These are phyloP conservation scores for Penicillium sp. DNA, from an alignment of 2,329 filamentous ascomycete species.

Conservation along the genomic window DNA sequence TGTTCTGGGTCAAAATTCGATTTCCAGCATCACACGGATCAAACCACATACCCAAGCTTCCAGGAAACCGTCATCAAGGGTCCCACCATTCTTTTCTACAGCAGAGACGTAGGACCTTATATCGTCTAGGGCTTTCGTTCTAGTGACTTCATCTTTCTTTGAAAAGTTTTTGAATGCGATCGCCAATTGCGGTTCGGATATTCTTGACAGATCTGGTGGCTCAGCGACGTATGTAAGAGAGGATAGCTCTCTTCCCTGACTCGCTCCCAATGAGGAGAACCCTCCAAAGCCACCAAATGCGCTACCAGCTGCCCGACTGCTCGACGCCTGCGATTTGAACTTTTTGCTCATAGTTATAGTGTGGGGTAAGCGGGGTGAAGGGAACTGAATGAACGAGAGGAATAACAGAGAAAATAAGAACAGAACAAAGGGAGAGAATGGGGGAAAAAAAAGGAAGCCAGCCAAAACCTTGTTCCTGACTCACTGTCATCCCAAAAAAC, in stretches of 20 bases:
- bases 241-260: constrained; percentile 56
- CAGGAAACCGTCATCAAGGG: constrained; percentile 79
- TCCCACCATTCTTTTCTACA: constrained; percentile 59
- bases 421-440: background rate
- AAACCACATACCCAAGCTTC: constrained; percentile 77
- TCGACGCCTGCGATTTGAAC: constrained; percentile 68
- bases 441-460: constrained; percentile 6
- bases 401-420: background rate
- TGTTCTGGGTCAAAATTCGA: constrained; percentile 44
- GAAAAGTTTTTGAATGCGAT: constrained; percentile 91
- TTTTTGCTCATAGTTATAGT: constrained; percentile 66
- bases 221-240: constrained; percentile 85
- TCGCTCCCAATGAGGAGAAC: constrained; percentile 41
- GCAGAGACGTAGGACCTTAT: constrained; percentile 69
- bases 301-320: constrained; percentile 61
- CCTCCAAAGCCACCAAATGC: constrained; percentile 54
- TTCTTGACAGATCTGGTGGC: constrained; percentile 75
- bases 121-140: constrained; percentile 88
- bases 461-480: constrained; percentile 8
- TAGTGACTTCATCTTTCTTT: constrained; percentile 93
- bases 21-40: constrained; percentile 5
- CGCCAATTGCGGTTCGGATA: constrained; percentile 80
- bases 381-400: constrained; percentile 22
- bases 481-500: constrained; percentile 13
- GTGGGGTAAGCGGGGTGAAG: constrained; percentile 36